Evolutionary conservation across 371 early-diverging fungal species (phyloP).

Genomic region (Mucor circinelloides): DNA sequence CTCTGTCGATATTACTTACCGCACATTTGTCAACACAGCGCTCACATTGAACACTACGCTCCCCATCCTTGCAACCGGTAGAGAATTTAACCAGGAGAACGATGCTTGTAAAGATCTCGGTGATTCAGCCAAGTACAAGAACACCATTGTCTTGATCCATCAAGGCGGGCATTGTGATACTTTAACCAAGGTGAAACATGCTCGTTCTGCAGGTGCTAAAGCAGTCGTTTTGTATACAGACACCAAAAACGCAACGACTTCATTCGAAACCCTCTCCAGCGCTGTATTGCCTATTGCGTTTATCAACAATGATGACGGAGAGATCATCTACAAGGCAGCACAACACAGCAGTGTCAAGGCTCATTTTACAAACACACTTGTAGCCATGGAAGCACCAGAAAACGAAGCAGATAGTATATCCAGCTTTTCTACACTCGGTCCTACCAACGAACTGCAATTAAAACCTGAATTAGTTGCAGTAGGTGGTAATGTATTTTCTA

Average conservation of each 20-base stretch:
- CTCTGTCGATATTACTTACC: conserved; percentile 19
- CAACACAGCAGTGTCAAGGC: neutral
- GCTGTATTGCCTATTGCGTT: conserved; percentile 41
- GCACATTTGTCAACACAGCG: conserved; percentile 21
- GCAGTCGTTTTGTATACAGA: conserved; percentile 52
- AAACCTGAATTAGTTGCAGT: conserved; percentile 68
- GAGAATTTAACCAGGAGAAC: conserved; percentile 12
- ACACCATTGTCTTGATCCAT: conserved; percentile 43
- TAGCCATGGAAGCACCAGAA: conserved; percentile 20
- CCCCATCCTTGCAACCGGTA: conserved; percentile 7
- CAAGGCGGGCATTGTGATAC: conserved; percentile 48
- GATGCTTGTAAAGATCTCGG: conserved; percentile 16
- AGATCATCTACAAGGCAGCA: neutral
- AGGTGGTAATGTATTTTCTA: conserved; percentile 72
- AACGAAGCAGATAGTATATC: conserved; percentile 18
- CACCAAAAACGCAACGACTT: conserved; percentile 7
- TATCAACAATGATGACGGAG: conserved; percentile 35
- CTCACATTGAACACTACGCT: conserved; percentile 3
- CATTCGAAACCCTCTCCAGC: neutral
- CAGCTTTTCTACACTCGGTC: conserved; percentile 48
- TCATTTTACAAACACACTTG: conserved; percentile 23
- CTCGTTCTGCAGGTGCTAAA: conserved; percentile 44
- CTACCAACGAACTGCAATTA: conserved; percentile 45
- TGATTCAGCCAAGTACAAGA: neutral
- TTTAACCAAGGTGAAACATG: conserved; percentile 44